A percentile compares a stretch with the other conserved stretches of the same genome.
These are phyloP conservation scores for Mrakia gelida DNA, from an alignment of 768 basidiomycete genomes.

Conservation along the genomic window DNA sequence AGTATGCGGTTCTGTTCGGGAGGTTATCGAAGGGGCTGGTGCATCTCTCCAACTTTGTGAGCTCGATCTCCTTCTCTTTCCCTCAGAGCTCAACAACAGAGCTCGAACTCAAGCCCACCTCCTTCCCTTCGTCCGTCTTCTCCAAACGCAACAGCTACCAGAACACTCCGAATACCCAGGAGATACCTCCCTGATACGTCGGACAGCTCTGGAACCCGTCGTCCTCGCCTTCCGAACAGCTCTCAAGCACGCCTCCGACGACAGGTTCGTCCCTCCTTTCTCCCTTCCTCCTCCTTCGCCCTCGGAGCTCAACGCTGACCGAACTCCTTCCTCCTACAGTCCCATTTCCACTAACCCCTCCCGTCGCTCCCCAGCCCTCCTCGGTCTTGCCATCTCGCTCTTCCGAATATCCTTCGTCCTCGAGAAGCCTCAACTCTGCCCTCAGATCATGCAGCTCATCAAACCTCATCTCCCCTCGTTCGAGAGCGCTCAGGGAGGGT, in stretches of 20 bases:
- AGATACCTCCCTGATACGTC: neutral
- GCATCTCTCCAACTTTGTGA: neutral
- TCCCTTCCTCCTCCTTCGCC: neutral
- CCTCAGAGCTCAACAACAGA: neutral
- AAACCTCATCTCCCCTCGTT: constrained; percentile 20
- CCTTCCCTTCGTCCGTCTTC: neutral
- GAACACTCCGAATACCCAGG: constrained; percentile 9
- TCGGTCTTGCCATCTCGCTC: constrained; percentile 15
- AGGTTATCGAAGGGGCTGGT: constrained; percentile 19
- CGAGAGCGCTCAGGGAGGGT: neutral
- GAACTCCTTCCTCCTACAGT: neutral
- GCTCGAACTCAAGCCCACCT: neutral
- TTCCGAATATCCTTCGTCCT: constrained; percentile 25
- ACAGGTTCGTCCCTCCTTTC: constrained; percentile 18
- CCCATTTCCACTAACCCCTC: neutral
- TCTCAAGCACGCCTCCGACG: constrained; percentile 17
- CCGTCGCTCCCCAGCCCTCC: constrained; percentile 6
- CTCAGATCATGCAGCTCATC: constrained; percentile 28
- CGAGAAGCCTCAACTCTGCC: constrained; percentile 24
- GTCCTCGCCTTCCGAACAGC: constrained; percentile 22
- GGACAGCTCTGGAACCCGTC: constrained; percentile 4
- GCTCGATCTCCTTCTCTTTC: neutral
- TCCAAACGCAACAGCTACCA: too few relatives aligned
- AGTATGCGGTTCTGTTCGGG: constrained; percentile 19
- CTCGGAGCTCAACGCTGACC: too few relatives aligned